Base-by-base conservation (phyloP, 495 filamentous ascomycete genomes). In the Talaromyces ruber region DNA sequence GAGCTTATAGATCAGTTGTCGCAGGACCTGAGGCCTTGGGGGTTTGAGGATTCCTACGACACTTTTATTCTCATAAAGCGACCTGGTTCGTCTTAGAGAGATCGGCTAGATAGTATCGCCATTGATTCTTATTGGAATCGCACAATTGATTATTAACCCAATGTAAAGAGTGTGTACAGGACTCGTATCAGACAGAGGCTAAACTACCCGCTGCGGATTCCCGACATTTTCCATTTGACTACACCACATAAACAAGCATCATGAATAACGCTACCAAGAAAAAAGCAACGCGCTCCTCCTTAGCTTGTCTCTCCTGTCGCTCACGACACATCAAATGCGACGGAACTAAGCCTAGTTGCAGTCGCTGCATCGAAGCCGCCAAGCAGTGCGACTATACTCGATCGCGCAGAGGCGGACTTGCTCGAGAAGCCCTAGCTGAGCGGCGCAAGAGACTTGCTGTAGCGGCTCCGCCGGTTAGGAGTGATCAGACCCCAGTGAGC, bases 361-460 rank as follows among this genome's bases (percentile, higher is more conserved):
- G 59, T 32, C 70, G 81, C 16, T 84, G 82, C 61, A 58, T 62
- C n/a, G 69, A 68, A 14, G 69, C 74, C 58, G 70, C 71, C 45
- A 71, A 72, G 58, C 64, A 74, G n/a, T 84, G 82, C 61, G 67
- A 67, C 30, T 84, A 82, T 66, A 67, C 74, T 8, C 74, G 76
- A 51, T 82, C 80, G 52, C 74, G 81, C n/a, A 74, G 82, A 57
- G 82, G 82, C 64, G 86, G 86, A 37, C 45, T 68, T 21, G 65
- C 65, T 22, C 66, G 69, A 4, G 69, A 63, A 28, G 63, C 67
- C 0, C 26, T 71, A 16, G 64, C 67, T 1, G 69, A 68, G 54
- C 63, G 65, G 50, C 68, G 66, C 21, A 66, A 66, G 60, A 58
- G 65, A 58, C 53, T 66, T 16, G 63, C 66, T 7, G 58, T 34